Evolutionary conservation across 352 stramenopile species (phyloP), one percentile per base, ranked within the genome.

Genomic region (Phytophthora pseudosyringae): DNA sequence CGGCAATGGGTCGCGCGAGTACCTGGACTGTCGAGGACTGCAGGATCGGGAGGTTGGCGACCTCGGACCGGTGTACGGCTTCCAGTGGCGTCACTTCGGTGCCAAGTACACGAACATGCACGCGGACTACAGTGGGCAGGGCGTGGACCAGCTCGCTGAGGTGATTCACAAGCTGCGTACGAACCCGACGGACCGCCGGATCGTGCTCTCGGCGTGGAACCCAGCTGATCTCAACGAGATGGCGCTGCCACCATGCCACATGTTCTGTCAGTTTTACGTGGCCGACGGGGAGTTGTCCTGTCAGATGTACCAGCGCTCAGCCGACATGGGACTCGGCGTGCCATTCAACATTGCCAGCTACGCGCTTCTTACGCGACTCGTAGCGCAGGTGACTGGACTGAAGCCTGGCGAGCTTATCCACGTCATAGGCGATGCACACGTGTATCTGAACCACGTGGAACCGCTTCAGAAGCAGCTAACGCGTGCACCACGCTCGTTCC

Each of bases 331-430:
- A 6, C 89, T 99, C 28, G 98, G 98, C 7, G 98, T 99, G 33
- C 98, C 98, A 6, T 99, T 99, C 78, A 99, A 99, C 80, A 99
- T 99, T 80, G 98, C 98, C 10, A 99, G 91, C 47, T 99, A 99
- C 77, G 93, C 97, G 32, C 78, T 99, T 48, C 84, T 99, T 11
- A 99, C 97, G 25, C 89, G 97, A 47, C 85, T 99, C 66, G 76
- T 99, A 21, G 97, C 97, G 2, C 97, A 99, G 56, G 97, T 99
- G 16, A 94, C 88, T 1, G 89, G 86, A 1, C 72, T 99, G 2
- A 90, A 98, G 56, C 73, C 98, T 18, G 97, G 98, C 21, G 98
- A 99, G 32, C 99, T 99, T 43, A 86, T 99, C 48, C 98, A 99
- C 73, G 95, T 98, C 5, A 99, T 99, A 68, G 98, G 98, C 28